Evolutionary conservation across 2,329 filamentous ascomycete species (phyloP), one percentile per base, ranked within the genome.

Genomic region (Aureobasidium sp.): DNA sequence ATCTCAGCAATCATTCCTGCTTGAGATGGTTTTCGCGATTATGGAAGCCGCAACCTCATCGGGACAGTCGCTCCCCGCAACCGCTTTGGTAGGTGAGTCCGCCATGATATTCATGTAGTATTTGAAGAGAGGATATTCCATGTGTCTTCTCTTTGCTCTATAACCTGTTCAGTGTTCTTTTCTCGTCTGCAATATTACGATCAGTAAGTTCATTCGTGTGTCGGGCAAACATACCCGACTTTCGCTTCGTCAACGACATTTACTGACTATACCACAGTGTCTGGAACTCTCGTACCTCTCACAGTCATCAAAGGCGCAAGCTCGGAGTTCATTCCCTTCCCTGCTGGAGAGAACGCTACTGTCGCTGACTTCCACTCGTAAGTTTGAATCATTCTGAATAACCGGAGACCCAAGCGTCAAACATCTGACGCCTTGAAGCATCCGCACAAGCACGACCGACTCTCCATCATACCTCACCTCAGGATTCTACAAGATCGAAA

Each of bases 21-120:
- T 37, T 39, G 25, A 52, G 21, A 7, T 3, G 15, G 34, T 52
- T 1, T 16, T 16, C 15, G 32, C 21, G 32, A 29, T 9, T 21
- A 29, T 78, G 75, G 36, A 80, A 57, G 53, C 53, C 25, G 41
- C 11, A 45, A 45, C 53, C 30, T 10, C 32, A 57, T 57, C 9
- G 9, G 53, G 53, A 36, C 53, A 57, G 16, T 32, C 41, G 5
- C 27, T 57, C 53, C 52, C 53, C 53, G n/a, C 32, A 39, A 44
- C 15, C 53, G 41, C 27, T 10, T 41, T 30, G 53, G 53, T 16
- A 45, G 29, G 45, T 16, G 16, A 44, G 29, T 57, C 53, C 53
- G 37, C 13, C 16, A 15, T 36, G 41, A 30, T 30, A 34, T 42
- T 34, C 1, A 13, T 42, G 15, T 54, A 42, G 25, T 50, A 50